Evolutionary conservation across 208 protist species (phyloP).

Genomic region (Vickermania ingenoplastis): DNA sequence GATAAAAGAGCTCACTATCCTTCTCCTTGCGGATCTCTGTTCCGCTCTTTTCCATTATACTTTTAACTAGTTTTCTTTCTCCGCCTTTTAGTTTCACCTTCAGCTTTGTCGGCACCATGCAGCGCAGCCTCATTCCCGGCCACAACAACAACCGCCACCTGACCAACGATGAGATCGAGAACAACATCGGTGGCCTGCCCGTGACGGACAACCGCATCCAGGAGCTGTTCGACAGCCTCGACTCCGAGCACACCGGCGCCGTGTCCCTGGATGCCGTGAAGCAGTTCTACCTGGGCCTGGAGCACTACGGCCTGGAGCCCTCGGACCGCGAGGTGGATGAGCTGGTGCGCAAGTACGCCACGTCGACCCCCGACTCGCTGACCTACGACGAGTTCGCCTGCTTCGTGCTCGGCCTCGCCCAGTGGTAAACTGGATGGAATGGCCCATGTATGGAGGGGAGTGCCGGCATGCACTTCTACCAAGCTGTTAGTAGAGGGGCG

Average conservation of each 20-base stretch:
- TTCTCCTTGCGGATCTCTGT: no score
- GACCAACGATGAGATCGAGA: conserved; percentile 76
- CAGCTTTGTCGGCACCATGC: conserved; percentile 30
- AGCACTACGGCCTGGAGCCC: conserved; percentile 82
- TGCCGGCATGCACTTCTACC: no score
- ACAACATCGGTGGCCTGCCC: conserved; percentile 88
- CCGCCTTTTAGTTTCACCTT: conserved; percentile 3
- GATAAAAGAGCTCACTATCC: no score
- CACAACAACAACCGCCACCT: conserved; percentile 92
- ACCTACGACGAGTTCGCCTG: conserved; percentile 88
- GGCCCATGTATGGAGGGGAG: no score
- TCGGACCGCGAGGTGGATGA: conserved; percentile 67
- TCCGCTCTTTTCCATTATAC: no score
- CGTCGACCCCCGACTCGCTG: conserved; percentile 57
- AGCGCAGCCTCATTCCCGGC: conserved; percentile 65
- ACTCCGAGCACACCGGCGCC: conserved; percentile 60
- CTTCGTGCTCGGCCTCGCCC: conserved; percentile 77
- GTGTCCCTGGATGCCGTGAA: conserved; percentile 72
- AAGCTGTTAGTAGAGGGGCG: no score
- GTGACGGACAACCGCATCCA: conserved; percentile 86
- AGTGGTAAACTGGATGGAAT: conserved; percentile 40
- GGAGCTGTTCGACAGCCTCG: conserved; percentile 83
- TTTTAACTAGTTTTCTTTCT: conserved; percentile 8
- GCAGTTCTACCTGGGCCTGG: conserved; percentile 69
- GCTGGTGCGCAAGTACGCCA: conserved; percentile 70